Percentiles rank a stretch among this genome's conserved stretches.
phyloP scores from a whole-genome alignment of 1,284 basidiomycete species.

The Sporisorium exsertum region DNA sequence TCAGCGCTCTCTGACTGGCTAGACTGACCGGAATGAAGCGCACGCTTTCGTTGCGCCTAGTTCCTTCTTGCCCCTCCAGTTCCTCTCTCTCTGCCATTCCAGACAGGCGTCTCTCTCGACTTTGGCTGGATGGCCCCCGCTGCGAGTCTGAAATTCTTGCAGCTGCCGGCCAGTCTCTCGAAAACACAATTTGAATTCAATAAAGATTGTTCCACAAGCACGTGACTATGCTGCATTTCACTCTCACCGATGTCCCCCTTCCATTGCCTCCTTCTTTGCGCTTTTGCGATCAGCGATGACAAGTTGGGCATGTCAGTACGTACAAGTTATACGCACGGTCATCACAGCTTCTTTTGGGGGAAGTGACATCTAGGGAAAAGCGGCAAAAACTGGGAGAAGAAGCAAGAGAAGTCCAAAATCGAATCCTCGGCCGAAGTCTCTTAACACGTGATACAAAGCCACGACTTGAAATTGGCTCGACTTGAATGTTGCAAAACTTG shows the following conservation, averaged over 20 bases:
- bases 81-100: background rate
- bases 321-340: background rate
- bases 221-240: background rate
- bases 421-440: background rate
- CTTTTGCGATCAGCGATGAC: too few relatives aligned
- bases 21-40: background rate
- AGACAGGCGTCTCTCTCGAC: background rate
- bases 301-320: background rate
- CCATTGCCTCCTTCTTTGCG: background rate
- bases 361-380: background rate
- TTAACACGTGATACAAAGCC: background rate
- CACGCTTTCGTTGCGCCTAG: background rate
- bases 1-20: background rate
- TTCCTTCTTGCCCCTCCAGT: background rate
- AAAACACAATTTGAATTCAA: background rate
- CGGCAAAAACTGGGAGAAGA: background rate
- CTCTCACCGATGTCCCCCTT: background rate
- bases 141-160: background rate
- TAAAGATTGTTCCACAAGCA: background rate
- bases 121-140: background rate
- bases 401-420: background rate
- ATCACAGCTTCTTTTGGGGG: too few relatives aligned
- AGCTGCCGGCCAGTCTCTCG: slow-evolving; percentile 1
- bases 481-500: background rate
- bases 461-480: background rate